Conservation (phyloP, 148 eudicot genomes). For the Nepenthes gracilis region DNA sequence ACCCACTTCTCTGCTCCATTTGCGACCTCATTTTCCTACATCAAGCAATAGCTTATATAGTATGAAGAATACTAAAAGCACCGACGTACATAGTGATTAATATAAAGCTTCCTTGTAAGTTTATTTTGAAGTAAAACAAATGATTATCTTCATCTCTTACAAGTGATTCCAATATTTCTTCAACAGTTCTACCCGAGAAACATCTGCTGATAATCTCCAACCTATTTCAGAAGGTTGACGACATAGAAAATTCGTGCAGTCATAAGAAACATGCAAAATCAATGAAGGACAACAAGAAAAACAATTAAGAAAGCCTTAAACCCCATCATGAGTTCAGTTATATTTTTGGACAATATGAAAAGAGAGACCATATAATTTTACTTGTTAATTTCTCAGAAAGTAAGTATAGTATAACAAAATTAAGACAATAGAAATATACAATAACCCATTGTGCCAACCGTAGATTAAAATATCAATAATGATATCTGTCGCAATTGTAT, state of each 20-base stretch:
- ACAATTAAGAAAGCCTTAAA: too few relatives aligned
- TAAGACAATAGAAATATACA: too few relatives aligned
- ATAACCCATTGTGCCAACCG: too few relatives aligned
- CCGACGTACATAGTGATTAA: background rate
- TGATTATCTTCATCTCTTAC: constrained; percentile 5
- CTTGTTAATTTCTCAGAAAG: too few relatives aligned
- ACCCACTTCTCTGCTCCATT: constrained; percentile 14
- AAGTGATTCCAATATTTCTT: constrained; percentile 19
- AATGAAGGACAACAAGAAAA: too few relatives aligned
- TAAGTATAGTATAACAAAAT: too few relatives aligned
- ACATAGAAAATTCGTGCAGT: background rate
- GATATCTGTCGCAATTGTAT: too few relatives aligned
- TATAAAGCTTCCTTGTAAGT: background rate
- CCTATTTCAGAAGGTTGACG: constrained; percentile 1
- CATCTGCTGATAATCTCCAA: constrained; percentile 15
- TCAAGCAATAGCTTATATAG: background rate
- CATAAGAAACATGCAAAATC: background rate
- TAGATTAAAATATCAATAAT: too few relatives aligned
- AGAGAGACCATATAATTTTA: too few relatives aligned
- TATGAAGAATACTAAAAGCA: background rate
- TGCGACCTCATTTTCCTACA: constrained; percentile 12
- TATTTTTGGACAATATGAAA: too few relatives aligned
- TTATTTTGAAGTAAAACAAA: background rate
- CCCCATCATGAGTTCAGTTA: too few relatives aligned
- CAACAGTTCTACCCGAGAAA: constrained; percentile 20